Base-by-base conservation (phyloP, 768 basidiomycete species). In the Mycena galopus region DNA sequence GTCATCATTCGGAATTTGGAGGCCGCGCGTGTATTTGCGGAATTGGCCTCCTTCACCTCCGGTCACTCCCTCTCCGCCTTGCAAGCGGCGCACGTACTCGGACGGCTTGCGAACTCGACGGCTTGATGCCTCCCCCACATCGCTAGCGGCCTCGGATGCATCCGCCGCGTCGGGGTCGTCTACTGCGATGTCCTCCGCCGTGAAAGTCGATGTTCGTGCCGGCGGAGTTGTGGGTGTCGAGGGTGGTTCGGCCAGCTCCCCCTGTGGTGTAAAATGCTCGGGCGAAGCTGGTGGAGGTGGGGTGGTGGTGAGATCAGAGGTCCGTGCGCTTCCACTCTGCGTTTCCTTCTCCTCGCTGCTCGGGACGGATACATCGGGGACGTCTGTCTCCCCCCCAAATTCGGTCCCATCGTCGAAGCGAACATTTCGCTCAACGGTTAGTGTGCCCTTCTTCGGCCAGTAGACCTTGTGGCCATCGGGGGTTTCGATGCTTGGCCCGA, bases 381-480 rank as follows among this genome's bases (percentile, higher is more conserved):
- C 30, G 25, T 63, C 56, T 23, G 30, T 60, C 30, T 56, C 63
- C 57, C 77, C 73, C 37, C 63, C 58, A 56, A 67, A 67, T 19
- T 7, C 44, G 19, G 61, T 33, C 29, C 30, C 69, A 29, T 75
- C 69, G 0, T 62, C 42, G 30, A 77, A 70, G 19, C 61, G 69
- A 33, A 70, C 62, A n/a, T 64, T 58, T 25, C 62, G 63, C 50
- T 77, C 76, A 61, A 75, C 64, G 56, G 69, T 67, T 7, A 77
- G 37, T 3, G 29, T 68, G 19, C 67, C 65, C 29, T 69, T 76
- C 23, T 55, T 56, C 33, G 73, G 73, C 76, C 73, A 77, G 59
- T 77, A 77, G 27, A 77, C 67, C 14, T 67, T 74, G 67, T 76
- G 67, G 29, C 76, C 76, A 33, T 64, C 58, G 58, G 58, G 37